Evolutionary conservation across 805 yeast genomes (phyloP).

Genomic region (Candida sithepensis): DNA sequence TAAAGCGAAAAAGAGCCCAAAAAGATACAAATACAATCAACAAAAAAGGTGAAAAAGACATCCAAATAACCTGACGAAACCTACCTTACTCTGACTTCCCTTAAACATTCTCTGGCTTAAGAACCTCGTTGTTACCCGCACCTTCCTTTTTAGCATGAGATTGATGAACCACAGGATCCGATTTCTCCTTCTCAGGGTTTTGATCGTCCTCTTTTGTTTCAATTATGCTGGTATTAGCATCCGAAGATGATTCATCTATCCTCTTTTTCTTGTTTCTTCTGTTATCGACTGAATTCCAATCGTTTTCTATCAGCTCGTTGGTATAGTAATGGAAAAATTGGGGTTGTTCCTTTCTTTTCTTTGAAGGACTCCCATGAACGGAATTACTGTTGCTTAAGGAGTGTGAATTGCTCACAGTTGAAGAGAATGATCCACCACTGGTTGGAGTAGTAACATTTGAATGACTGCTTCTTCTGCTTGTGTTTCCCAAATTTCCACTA

Average conservation of each 20-base stretch:
- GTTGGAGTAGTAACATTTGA: not conserved
- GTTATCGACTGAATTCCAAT: conserved; percentile 18
- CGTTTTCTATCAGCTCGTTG: conserved; percentile 10
- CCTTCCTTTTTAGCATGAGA: not conserved
- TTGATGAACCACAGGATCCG: not conserved
- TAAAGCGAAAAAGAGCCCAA: no score
- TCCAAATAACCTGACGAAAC: no score
- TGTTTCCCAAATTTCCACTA: not conserved
- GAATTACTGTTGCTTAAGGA: not conserved
- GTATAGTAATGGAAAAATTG: conserved; percentile 24
- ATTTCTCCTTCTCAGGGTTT: not conserved
- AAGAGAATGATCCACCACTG: not conserved
- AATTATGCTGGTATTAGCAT: not conserved
- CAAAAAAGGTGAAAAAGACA: no score
- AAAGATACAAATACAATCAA: no score
- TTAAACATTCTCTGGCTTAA: no score
- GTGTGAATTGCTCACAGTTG: not conserved
- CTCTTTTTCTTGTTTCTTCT: conserved; percentile 18
- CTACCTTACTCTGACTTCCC: no score
- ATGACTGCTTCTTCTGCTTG: conserved; percentile 1
- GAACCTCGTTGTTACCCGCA: not conserved
- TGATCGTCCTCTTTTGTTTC: not conserved
- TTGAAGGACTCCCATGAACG: conserved; percentile 1
- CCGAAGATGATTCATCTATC: not conserved
- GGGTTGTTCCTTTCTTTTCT: conserved; percentile 11